Percentiles rank a stretch among this genome's conserved stretches.
Evolutionary conservation across 83 land plant genomes (phyloP).

Genomic region (Picea engelmannii): DNA sequence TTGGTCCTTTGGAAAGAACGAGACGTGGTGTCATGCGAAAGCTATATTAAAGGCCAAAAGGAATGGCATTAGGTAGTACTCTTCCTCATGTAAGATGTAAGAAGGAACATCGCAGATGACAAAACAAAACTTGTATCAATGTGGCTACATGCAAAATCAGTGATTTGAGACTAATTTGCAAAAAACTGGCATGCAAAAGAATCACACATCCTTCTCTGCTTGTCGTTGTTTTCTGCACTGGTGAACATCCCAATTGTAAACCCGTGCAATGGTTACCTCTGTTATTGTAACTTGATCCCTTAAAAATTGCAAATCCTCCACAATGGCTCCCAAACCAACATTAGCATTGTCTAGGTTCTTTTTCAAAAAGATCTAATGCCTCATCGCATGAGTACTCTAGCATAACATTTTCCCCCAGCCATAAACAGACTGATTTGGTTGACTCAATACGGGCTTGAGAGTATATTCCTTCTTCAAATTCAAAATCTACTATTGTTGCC

Average conservation of each 20-base stretch:
- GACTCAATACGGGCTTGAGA: conserved; percentile 81
- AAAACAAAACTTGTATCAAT: too few relatives aligned
- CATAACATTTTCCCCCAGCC: conserved; percentile 99
- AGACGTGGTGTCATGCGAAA: too few relatives aligned
- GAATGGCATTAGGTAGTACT: too few relatives aligned
- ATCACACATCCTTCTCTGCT: conserved; percentile 6
- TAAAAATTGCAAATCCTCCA: conserved; percentile 86
- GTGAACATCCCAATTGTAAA: conserved; percentile 36
- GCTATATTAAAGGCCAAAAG: too few relatives aligned
- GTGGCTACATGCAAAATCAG: too few relatives aligned
- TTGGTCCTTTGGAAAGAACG: too few relatives aligned
- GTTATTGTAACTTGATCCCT: conserved; percentile 98
- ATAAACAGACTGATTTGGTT: conserved; percentile 84
- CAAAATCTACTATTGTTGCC: conserved; percentile 86
- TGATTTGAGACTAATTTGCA: too few relatives aligned
- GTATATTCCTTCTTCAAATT: conserved; percentile 95
- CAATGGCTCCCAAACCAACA: conserved; percentile 81
- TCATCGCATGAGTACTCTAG: conserved; percentile 93
- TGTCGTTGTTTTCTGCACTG: conserved; percentile 61
- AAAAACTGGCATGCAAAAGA: not conserved
- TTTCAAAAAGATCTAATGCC: conserved; percentile 77
- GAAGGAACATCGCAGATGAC: too few relatives aligned
- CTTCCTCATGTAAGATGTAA: too few relatives aligned
- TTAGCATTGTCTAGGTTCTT: conserved; percentile 94
- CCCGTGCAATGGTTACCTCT: conserved; percentile 50